Percentiles rank a stretch among this genome's conserved stretches.
Conservation (phyloP, 768 basidiomycete species). For the Psilocybe cyanescens region DNA sequence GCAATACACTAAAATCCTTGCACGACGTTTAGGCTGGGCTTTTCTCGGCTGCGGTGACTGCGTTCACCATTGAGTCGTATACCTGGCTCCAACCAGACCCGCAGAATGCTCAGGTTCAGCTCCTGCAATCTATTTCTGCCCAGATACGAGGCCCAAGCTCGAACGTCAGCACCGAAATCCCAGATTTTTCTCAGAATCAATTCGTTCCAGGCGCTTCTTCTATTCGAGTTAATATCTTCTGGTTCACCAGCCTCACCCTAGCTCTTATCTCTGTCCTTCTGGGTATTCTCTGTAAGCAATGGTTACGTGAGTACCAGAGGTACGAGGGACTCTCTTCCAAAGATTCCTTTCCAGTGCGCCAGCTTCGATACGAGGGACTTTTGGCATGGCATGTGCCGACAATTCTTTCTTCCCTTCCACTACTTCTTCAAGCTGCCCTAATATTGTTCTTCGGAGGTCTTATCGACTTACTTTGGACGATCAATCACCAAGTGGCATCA, state of each 20-base stretch:
- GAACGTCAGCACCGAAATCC: neutral
- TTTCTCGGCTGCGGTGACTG: slow-evolving; percentile 29
- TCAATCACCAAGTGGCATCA: slow-evolving; percentile 23
- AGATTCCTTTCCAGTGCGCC: slow-evolving; percentile 25
- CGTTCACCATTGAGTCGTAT: slow-evolving; percentile 28
- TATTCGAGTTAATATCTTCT: slow-evolving; percentile 21
- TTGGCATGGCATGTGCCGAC: slow-evolving; percentile 30
- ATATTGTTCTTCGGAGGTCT: slow-evolving; percentile 34
- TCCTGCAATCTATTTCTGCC: slow-evolving; percentile 19
- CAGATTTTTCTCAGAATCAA: neutral
- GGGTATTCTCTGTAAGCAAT: slow-evolving; percentile 27
- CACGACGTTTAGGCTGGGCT: slow-evolving; percentile 24
- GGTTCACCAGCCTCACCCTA: slow-evolving; percentile 26
- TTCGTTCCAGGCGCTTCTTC: slow-evolving; percentile 15
- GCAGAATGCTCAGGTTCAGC: slow-evolving; percentile 8
- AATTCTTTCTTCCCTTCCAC: slow-evolving; percentile 30
- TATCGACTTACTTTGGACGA: slow-evolving; percentile 29
- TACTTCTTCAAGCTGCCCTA: slow-evolving; percentile 32
- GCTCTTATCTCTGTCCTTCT: slow-evolving; percentile 23
- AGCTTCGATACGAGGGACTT: slow-evolving; percentile 33
- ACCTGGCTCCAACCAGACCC: slow-evolving; percentile 25
- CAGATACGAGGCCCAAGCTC: slow-evolving; percentile 9
- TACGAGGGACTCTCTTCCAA: slow-evolving; percentile 20
- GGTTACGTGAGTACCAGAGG: slow-evolving; percentile 26
- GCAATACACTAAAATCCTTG: neutral